Evolutionary conservation across 2,329 filamentous ascomycete species (phyloP).

Genomic region (Fusarium chlamydosporum): DNA sequence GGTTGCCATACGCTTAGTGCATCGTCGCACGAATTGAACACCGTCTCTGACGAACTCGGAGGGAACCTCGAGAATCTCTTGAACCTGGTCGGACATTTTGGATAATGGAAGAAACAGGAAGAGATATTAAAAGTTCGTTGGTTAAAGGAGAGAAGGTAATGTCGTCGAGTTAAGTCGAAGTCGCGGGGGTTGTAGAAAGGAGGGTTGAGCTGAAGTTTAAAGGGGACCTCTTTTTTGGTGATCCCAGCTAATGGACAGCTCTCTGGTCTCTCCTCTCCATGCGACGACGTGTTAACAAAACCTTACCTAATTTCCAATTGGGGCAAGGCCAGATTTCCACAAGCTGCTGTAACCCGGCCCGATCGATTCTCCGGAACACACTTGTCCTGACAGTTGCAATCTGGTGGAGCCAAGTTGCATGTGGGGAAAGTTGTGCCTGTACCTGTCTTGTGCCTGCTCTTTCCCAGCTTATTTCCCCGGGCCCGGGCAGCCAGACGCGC

Average conservation of each 20-base stretch:
- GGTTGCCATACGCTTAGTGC: conserved; percentile 69
- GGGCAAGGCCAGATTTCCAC: conserved; percentile 36
- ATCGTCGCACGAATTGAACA: conserved; percentile 72
- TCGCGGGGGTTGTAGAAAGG: conserved; percentile 39
- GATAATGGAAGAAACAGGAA: conserved; percentile 10
- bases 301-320: conserved; percentile 41
- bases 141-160: conserved; percentile 9
- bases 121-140: conserved; percentile 35
- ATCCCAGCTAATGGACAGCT: conserved; percentile 42
- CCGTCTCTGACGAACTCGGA: conserved; percentile 74
- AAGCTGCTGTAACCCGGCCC: conserved; percentile 20
- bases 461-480: conserved; percentile 43
- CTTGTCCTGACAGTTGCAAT: conserved; percentile 8
- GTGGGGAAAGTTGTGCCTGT: conserved; percentile 24
- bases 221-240: conserved; percentile 43
- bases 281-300: conserved; percentile 46
- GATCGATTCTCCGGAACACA: conserved; percentile 21
- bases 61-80: conserved; percentile 78
- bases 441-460: conserved; percentile 19
- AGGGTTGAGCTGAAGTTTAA: conserved; percentile 38
- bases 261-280: conserved; percentile 36
- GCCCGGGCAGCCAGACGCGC: conserved; percentile 33
- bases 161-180: conserved; percentile 37
- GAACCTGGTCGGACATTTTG: conserved; percentile 76
- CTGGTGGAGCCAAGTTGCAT: conserved; percentile 15